A percentile compares a stretch with the other conserved stretches of the same genome.
phyloP scores from a whole-genome alignment of 441 rosid species.

The Pelargonium myrrhifolium region DNA sequence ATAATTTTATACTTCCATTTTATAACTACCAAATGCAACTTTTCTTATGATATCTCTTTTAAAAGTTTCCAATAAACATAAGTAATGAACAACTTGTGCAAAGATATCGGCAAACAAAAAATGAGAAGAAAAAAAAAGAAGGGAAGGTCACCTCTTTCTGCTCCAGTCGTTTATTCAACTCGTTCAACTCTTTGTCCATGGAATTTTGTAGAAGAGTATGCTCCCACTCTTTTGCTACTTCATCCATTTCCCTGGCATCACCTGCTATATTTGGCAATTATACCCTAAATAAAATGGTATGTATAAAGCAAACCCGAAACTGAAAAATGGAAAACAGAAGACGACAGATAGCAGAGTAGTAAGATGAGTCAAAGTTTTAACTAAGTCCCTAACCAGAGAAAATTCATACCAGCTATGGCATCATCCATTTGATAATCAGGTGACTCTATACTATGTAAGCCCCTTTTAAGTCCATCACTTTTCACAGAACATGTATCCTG shows the following conservation, averaged over 20 bases:
- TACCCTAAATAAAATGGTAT: slow-evolving; percentile 12
- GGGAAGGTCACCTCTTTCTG: slow-evolving; percentile 98
- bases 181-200: slow-evolving; percentile 90
- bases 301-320: slow-evolving; percentile 8
- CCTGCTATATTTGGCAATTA: slow-evolving; percentile 32
- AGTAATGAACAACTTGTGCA: background rate
- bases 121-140: background rate
- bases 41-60: background rate
- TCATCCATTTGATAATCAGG: slow-evolving; percentile 76
- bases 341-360: background rate
- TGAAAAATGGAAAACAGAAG: background rate
- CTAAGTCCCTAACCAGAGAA: slow-evolving; percentile 6
- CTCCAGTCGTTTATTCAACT: slow-evolving; percentile 77
- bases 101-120: background rate
- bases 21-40: background rate
- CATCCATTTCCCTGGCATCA: slow-evolving; percentile 74
- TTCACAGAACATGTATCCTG: slow-evolving; percentile 64
- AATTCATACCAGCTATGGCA: slow-evolving; percentile 47
- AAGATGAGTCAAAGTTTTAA: background rate
- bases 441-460: slow-evolving; percentile 70
- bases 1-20: background rate
- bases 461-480: slow-evolving; percentile 76
- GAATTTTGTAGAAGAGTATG: slow-evolving; percentile 82
- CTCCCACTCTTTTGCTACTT: slow-evolving; percentile 95
- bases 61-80: background rate